phyloP scores from a whole-genome alignment of 179 eudicot species.

The Vitellaria paradoxa region DNA sequence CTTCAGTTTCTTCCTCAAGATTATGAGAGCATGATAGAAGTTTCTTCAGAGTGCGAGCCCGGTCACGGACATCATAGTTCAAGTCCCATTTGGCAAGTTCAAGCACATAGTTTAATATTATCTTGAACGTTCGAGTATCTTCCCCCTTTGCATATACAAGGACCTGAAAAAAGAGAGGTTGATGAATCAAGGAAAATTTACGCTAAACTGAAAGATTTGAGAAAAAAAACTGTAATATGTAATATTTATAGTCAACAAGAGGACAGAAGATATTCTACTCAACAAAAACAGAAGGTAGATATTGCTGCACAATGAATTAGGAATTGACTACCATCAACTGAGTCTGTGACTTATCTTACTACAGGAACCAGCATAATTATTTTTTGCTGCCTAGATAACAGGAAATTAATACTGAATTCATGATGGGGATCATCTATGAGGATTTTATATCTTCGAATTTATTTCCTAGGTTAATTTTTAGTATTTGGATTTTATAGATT shows the following conservation, averaged over 20 bases:
- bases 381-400: slow-evolving; percentile 2
- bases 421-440: not conserved
- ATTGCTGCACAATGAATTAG: not conserved
- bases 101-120: slow-evolving; percentile 53
- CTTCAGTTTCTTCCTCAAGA: slow-evolving; percentile 31
- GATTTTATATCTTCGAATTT: too few relatives aligned
- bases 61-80: slow-evolving; percentile 92
- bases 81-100: slow-evolving; percentile 82
- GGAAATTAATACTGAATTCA: not conserved
- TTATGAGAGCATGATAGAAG: slow-evolving; percentile 43
- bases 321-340: not conserved
- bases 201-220: not conserved
- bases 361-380: not conserved
- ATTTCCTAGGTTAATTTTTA: too few relatives aligned
- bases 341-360: not conserved
- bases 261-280: not conserved
- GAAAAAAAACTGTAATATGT: not conserved
- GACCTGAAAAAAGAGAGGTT: slow-evolving; percentile 40
- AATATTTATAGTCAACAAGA: not conserved
- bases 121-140: slow-evolving; percentile 37
- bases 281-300: not conserved
- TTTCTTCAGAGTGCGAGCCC: slow-evolving; percentile 69
- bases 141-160: slow-evolving; percentile 54
- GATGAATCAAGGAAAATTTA: not conserved
- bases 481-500: too few relatives aligned